These are phyloP conservation scores for Diaporthe sp. DNA, from an alignment of 2,329 filamentous ascomycete genomes.

Conservation along the genomic window DNA sequence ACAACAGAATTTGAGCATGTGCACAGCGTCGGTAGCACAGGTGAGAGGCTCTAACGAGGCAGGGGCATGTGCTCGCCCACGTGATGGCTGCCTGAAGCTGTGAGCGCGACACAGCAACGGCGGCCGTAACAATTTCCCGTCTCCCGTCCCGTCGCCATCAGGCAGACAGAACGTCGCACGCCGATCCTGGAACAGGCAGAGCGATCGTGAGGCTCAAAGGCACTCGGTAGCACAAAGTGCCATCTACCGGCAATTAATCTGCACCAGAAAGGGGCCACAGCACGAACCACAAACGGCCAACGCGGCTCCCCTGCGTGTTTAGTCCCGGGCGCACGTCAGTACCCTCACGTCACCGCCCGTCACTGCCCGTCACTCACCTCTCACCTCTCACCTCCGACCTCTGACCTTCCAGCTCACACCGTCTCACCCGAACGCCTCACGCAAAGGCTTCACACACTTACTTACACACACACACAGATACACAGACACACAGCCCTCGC, in stretches of 20 bases:
- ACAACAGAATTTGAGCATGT: neutral
- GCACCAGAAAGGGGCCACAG: neutral
- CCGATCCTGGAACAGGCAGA: constrained; percentile 5
- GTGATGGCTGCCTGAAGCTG: constrained; percentile 40
- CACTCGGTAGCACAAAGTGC: neutral
- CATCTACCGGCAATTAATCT: constrained; percentile 23
- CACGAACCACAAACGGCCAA: neutral
- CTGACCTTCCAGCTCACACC: neutral
- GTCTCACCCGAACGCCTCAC: constrained; percentile 12
- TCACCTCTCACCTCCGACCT: constrained; percentile 26
- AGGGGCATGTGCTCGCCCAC: constrained; percentile 25
- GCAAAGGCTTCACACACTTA: neutral
- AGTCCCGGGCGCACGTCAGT: neutral
- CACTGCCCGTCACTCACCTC: constrained; percentile 2
- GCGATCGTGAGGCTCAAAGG: neutral
- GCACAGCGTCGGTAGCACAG: neutral
- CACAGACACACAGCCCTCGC: neutral
- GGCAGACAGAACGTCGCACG: constrained; percentile 15
- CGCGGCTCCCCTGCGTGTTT: neutral
- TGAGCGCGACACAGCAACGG: neutral
- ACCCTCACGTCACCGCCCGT: neutral
- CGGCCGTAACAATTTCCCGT: constrained; percentile 5
- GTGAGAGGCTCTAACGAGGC: constrained; percentile 1
- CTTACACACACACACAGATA: neutral
- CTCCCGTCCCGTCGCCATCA: neutral